A percentile compares a stretch with the other conserved stretches of the same genome.
Evolutionary conservation across 495 filamentous ascomycete species (phyloP).

Genomic region (Annulohypoxylon maeteangense): DNA sequence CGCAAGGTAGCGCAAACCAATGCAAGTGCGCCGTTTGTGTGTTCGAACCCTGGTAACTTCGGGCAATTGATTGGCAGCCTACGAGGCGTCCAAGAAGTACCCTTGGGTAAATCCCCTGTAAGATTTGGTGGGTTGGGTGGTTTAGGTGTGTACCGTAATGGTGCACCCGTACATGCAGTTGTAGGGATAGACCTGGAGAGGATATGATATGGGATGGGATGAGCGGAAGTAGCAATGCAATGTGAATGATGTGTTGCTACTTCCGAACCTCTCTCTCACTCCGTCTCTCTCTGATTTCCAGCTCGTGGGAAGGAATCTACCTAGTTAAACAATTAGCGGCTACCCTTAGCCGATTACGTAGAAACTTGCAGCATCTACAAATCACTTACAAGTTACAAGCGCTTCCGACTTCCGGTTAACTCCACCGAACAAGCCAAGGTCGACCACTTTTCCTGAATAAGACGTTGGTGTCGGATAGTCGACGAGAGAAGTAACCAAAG

Average conservation of each 20-base stretch:
- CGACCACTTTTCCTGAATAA: slow-evolving; percentile 28
- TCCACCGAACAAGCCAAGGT: slow-evolving; percentile 23
- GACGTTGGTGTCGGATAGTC: slow-evolving; percentile 28
- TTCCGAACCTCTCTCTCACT: not conserved
- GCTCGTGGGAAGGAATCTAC: slow-evolving; percentile 7
- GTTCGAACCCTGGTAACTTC: slow-evolving; percentile 30
- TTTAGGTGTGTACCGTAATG: slow-evolving; percentile 13
- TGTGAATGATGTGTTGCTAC: slow-evolving; percentile 4
- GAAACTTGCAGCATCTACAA: slow-evolving; percentile 22
- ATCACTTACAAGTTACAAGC: not conserved
- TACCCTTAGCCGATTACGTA: slow-evolving; percentile 33
- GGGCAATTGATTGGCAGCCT: slow-evolving; percentile 36
- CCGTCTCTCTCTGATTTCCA: not conserved
- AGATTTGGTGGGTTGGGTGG: not conserved
- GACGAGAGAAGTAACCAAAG: slow-evolving; percentile 32
- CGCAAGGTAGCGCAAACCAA: slow-evolving; percentile 28
- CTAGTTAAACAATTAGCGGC: slow-evolving; percentile 19
- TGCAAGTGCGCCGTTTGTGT: slow-evolving; percentile 42
- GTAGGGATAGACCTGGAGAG: not conserved
- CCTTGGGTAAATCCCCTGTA: slow-evolving; percentile 30
- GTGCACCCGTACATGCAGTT: not conserved
- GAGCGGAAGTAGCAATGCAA: not conserved
- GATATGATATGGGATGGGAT: not conserved
- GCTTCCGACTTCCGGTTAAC: slow-evolving; percentile 38
- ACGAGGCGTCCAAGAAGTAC: slow-evolving; percentile 17